A percentile compares a stretch with the other conserved stretches of the same genome.
phyloP scores from a whole-genome alignment of 305 asterid species.

The Fraxinus sp. region DNA sequence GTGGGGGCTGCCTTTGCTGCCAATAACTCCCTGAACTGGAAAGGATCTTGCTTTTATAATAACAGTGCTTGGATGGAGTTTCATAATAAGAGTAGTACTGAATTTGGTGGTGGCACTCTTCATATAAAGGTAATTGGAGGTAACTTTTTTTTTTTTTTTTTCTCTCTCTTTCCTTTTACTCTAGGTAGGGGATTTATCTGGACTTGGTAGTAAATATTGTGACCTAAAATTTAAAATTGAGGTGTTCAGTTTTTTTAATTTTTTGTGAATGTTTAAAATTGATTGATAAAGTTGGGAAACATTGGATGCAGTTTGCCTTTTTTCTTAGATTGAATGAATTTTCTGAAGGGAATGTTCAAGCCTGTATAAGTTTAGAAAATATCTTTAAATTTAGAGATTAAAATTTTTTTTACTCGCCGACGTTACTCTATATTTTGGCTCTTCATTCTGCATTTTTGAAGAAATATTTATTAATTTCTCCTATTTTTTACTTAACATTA shows the following conservation, averaged over 20 bases:
- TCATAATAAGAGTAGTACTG: slow-evolving; percentile 55
- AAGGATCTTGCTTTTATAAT: slow-evolving; percentile 84
- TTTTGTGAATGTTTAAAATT: slow-evolving; percentile 8
- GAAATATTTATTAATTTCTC: background rate
- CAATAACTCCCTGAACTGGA: slow-evolving; percentile 52
- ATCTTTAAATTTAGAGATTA: background rate
- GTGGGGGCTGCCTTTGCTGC: slow-evolving; percentile 63
- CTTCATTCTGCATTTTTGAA: background rate
- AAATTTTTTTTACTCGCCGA: background rate
- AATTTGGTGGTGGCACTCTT: slow-evolving; percentile 92
- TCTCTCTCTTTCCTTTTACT: background rate
- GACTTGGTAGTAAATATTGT: background rate
- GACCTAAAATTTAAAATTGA: background rate
- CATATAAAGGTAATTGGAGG: slow-evolving; percentile 60
- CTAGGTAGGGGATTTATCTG: background rate
- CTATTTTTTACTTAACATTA: background rate
- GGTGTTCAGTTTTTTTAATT: background rate
- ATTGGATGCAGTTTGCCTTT: background rate
- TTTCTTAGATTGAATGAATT: background rate
- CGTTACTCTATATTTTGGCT: background rate
- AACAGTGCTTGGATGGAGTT: slow-evolving; percentile 82
- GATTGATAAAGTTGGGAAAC: background rate
- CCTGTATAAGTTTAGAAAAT: background rate
- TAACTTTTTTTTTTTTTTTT: background rate
- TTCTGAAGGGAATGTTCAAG: background rate